These are phyloP conservation scores for Phytophthora niederhauseri DNA, from an alignment of 352 stramenopile species.

Conservation along the genomic window DNA sequence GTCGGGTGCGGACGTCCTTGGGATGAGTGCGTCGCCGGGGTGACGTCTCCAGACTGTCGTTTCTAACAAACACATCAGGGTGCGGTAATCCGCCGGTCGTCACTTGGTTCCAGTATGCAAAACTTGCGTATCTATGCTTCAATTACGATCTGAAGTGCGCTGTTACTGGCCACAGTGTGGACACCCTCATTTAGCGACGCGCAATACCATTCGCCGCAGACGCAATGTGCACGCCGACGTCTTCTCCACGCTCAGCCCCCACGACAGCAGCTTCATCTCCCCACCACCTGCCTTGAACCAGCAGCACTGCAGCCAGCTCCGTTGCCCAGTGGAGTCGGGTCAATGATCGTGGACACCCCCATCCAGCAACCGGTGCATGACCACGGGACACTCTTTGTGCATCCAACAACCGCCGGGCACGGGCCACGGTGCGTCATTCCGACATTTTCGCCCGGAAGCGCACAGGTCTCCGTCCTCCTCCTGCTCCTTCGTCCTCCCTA, in stretches of 20 bases:
- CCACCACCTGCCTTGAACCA: conserved; percentile 26
- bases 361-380: conserved; percentile 17
- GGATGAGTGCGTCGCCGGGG: conserved; percentile 10
- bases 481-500: not conserved
- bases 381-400: conserved; percentile 7
- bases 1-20: conserved; percentile 14
- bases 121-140: conserved; percentile 21
- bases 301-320: conserved; percentile 13
- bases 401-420: conserved; percentile 18
- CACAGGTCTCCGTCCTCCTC: conserved; percentile 7
- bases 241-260: not conserved
- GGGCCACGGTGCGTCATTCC: conserved; percentile 10
- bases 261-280: not conserved
- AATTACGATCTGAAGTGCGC: conserved; percentile 14
- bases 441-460: conserved; percentile 21
- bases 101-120: not conserved
- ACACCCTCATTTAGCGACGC: conserved; percentile 10
- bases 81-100: not conserved
- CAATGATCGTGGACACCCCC: conserved; percentile 3
- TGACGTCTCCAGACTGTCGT: not conserved
- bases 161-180: conserved; percentile 4
- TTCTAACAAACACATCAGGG: conserved; percentile 10
- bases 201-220: not conserved
- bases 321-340: not conserved
- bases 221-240: not conserved